These are phyloP conservation scores for Crithidia brevicula DNA, from an alignment of 208 protist species.

Conservation along the genomic window DNA sequence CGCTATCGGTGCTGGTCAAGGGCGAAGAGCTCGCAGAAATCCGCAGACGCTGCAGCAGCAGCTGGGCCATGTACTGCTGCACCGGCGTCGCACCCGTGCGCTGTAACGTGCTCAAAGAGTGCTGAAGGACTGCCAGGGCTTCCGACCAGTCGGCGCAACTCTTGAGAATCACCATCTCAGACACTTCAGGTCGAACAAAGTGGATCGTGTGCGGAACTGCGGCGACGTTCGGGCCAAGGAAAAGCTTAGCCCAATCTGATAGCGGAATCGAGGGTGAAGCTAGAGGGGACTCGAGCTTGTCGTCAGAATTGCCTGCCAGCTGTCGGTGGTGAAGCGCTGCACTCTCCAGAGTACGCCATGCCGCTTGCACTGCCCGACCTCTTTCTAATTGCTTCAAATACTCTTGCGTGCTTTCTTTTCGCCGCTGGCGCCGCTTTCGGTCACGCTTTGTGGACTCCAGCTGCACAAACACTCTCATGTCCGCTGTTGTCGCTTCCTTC, in stretches of 20 bases:
- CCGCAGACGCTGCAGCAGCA: constrained; percentile 34
- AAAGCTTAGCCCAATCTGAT: not conserved
- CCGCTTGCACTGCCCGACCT: constrained; percentile 4
- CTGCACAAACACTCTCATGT: constrained; percentile 22
- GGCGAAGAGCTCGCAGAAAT: not conserved
- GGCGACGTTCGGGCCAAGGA: constrained; percentile 17
- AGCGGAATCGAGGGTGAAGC: constrained; percentile 3
- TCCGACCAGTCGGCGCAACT: constrained; percentile 37
- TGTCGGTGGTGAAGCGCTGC: constrained; percentile 1
- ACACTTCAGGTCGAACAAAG: constrained; percentile 50
- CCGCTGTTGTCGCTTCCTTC: constrained; percentile 1
- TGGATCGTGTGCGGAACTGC: constrained; percentile 56
- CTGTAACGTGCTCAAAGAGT: constrained; percentile 52
- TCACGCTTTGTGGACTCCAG: constrained; percentile 27
- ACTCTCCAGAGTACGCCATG: constrained; percentile 8
- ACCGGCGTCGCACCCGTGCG: constrained; percentile 46
- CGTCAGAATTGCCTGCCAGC: not conserved
- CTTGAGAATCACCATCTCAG: constrained; percentile 42
- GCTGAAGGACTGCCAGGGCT: constrained; percentile 37
- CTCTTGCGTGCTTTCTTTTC: not conserved
- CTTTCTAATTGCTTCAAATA: not conserved
- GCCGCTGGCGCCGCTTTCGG: not conserved
- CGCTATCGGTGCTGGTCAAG: not conserved
- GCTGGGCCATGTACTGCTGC: constrained; percentile 50
- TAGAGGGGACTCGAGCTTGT: not conserved